A percentile compares a stretch with the other conserved stretches of the same genome.
Evolutionary conservation across 164 flowering plant species (phyloP).

Genomic region (Liriodendron chinense): DNA sequence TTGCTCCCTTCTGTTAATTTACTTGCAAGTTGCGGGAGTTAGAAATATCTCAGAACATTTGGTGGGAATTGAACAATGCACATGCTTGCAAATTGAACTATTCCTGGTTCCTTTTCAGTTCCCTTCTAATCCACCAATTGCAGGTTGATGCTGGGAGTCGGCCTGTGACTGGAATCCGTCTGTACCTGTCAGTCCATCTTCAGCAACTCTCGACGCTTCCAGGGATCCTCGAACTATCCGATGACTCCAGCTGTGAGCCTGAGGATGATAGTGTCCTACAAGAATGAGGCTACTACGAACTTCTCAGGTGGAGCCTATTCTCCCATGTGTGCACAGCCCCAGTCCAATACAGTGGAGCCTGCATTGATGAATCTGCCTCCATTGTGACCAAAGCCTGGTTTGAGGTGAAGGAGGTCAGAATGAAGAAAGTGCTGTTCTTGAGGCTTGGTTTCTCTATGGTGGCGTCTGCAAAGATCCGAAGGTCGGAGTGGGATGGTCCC

Average conservation of each 20-base stretch:
- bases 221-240: conserved; percentile 47
- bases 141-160: conserved; percentile 74
- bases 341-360: conserved; percentile 48
- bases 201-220: conserved; percentile 83
- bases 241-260: conserved; percentile 40
- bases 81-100: too few species aligned
- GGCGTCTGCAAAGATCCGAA: conserved; percentile 55
- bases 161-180: conserved; percentile 93
- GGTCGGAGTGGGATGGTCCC: conserved; percentile 86
- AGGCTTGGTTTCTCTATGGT: conserved; percentile 82
- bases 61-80: too few species aligned
- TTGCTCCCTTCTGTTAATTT: too few species aligned
- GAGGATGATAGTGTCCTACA: conserved; percentile 35
- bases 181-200: conserved; percentile 80
- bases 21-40: too few species aligned
- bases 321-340: conserved; percentile 90
- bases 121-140: conserved; percentile 6
- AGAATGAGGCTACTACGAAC: conserved; percentile 57
- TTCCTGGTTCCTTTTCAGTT: conserved; percentile 6
- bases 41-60: too few species aligned
- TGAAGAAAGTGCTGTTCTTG: conserved; percentile 76
- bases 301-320: conserved; percentile 75
- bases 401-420: conserved; percentile 63
- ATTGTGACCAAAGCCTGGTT: conserved; percentile 88
- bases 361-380: conserved; percentile 59